A percentile compares a stretch with the other conserved stretches of the same genome.
Evolutionary conservation across 75 land plant species (phyloP).

Genomic region (Pinus albicaulis): DNA sequence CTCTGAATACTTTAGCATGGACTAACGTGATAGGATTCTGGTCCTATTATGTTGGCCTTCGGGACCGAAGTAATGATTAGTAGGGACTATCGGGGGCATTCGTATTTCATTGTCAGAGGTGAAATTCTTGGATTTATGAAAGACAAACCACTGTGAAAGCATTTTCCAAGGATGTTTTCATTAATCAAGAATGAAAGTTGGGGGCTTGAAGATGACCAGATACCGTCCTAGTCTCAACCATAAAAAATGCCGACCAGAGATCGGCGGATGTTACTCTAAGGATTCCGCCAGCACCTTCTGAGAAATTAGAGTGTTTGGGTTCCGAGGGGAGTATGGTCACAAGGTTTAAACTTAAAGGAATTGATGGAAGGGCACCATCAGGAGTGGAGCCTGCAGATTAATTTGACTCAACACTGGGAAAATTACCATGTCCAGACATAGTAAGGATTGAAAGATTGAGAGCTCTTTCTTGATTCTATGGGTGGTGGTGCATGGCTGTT

Average conservation of each 20-base stretch:
- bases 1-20: too few species aligned
- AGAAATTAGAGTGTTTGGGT: conserved; percentile 11
- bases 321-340: conserved; percentile 31
- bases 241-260: conserved; percentile 18
- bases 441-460: conserved; percentile 56
- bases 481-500: conserved; percentile 64
- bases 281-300: conserved; percentile 6
- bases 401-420: conserved; percentile 57
- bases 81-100: too few species aligned
- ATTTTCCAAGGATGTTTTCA: too few species aligned
- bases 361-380: conserved; percentile 58
- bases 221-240: background rate
- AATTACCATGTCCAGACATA: conserved; percentile 55
- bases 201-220: too few species aligned
- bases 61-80: too few species aligned
- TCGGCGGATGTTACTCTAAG: conserved; percentile 9
- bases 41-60: too few species aligned
- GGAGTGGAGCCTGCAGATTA: conserved; percentile 56
- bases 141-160: too few species aligned
- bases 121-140: too few species aligned
- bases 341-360: conserved; percentile 68
- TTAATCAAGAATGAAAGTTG: too few species aligned
- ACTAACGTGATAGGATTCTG: too few species aligned
- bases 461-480: conserved; percentile 62
- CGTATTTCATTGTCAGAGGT: too few species aligned